Percentiles rank a stretch among this genome's conserved stretches.
phyloP scores from a whole-genome alignment of 2,329 filamentous ascomycete genomes.

The Venturia asperata region DNA sequence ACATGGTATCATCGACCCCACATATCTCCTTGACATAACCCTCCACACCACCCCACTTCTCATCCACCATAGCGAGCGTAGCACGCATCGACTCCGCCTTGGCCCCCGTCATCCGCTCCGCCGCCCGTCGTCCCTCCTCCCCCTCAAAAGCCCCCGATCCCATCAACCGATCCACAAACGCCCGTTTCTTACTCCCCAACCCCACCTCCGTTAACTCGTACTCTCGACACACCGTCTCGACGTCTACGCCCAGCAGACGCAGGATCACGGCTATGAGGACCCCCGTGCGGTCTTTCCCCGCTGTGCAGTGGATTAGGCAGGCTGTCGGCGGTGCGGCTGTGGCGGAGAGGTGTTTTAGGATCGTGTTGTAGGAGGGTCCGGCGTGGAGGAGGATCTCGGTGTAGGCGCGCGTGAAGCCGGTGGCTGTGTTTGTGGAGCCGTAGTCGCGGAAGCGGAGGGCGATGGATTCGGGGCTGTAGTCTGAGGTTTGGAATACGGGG shows the following conservation, averaged over 20 bases:
- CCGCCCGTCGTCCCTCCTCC: constrained; percentile 26
- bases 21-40: constrained; percentile 54
- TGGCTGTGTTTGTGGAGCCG: constrained; percentile 39
- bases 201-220: constrained; percentile 62
- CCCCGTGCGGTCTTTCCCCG: constrained; percentile 71
- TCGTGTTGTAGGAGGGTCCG: constrained; percentile 48
- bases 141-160: constrained; percentile 24
- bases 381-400: constrained; percentile 51
- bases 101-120: constrained; percentile 32
- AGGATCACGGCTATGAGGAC: constrained; percentile 61
- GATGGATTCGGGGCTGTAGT: constrained; percentile 56
- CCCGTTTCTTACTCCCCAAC: constrained; percentile 38
- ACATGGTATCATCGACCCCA: constrained; percentile 46
- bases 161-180: constrained; percentile 48
- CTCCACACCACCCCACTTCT: constrained; percentile 57
- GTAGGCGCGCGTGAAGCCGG: constrained; percentile 59
- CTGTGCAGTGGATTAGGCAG: constrained; percentile 57
- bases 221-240: constrained; percentile 56
- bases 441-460: constrained; percentile 57
- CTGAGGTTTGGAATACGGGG: constrained; percentile 57
- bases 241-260: constrained; percentile 54
- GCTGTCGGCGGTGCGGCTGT: constrained; percentile 25
- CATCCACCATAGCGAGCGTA: constrained; percentile 48
- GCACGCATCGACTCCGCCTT: constrained; percentile 46
- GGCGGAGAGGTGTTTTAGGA: constrained; percentile 51